These are phyloP conservation scores for Brassica napus DNA, from an alignment of 345 rosid species.

Conservation along the genomic window DNA sequence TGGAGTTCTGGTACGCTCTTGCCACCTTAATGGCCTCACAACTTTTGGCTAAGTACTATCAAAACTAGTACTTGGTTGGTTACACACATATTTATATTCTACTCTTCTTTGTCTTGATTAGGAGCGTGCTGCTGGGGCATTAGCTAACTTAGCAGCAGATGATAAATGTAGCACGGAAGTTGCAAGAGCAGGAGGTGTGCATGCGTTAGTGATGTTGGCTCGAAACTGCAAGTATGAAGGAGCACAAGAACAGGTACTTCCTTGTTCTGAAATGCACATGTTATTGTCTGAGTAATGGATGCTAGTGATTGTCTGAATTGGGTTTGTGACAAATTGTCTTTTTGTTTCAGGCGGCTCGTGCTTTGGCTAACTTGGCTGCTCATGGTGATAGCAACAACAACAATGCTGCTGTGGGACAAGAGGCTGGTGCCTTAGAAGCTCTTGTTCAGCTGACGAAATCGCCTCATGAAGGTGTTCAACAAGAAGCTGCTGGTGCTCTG, in stretches of 20 bases:
- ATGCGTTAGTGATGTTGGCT: constrained; percentile 78
- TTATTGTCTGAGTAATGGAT: not conserved
- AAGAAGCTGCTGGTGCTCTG: constrained; percentile 85
- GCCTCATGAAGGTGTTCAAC: constrained; percentile 87
- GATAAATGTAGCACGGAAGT: constrained; percentile 77
- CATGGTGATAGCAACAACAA: constrained; percentile 87
- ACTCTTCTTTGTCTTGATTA: constrained; percentile 26
- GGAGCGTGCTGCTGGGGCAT: constrained; percentile 91
- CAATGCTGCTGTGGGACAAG: constrained; percentile 88
- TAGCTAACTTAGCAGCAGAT: constrained; percentile 84
- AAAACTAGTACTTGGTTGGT: not conserved
- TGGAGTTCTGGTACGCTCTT: constrained; percentile 62
- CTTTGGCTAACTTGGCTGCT: constrained; percentile 90
- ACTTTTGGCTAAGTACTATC: not conserved
- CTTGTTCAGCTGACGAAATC: constrained; percentile 82
- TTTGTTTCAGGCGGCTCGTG: constrained; percentile 75
- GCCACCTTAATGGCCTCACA: constrained; percentile 7
- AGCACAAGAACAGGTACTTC: constrained; percentile 73
- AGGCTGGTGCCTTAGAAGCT: constrained; percentile 83
- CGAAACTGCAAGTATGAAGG: constrained; percentile 74
- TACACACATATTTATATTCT: not conserved
- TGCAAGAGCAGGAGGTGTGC: constrained; percentile 74
- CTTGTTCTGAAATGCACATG: constrained; percentile 1
- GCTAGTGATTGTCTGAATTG: constrained; percentile 1
- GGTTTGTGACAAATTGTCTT: not conserved